Evolutionary conservation across 2,329 filamentous ascomycete species (phyloP), one percentile per base, ranked within the genome.

Genomic region (Periconia sp.): DNA sequence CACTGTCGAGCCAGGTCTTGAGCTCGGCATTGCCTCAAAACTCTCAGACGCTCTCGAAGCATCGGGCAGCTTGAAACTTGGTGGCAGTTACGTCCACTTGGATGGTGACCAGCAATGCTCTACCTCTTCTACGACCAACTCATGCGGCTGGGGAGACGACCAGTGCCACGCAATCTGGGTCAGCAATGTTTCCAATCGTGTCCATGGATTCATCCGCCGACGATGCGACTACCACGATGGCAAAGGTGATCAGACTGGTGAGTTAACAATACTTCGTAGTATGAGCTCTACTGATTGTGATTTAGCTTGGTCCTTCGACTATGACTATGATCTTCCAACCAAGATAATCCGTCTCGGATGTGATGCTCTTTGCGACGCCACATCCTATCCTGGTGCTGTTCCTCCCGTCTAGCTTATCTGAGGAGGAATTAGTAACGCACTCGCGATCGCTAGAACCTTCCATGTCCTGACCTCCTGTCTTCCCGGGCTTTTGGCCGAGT

Each of bases 271-370:
- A 25, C 24, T 25, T 25, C 12, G 12, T 30, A 30, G 16, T 30
- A 5, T 30, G 7, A n/a, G n/a, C n/a, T n/a, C n/a, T n/a, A n/a
- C n/a, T n/a, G n/a, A n/a, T n/a, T n/a, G n/a, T n/a, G n/a, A n/a
- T 30, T 7, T 30, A 30, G 28, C 28, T n/a, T 30, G 28, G 28
- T 30, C 28, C 12, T 12, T 15, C 5, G 28, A 30, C 16, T 30
- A 30, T n/a, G 28, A 30, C n/a, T 30, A 30, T n/a, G 28, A 30
- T 30, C 12, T 30, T 30, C 28, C 28, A 7, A 30, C 28, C 5
- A n/a, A n/a, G 7, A 6, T 13, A 5, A 13, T 30, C 12, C 5
- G 28, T 7, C 12, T 30, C n/a, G 28, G 28, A 7, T 30, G 28
- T 15, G 28, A 30, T 30, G 28, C 28, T 6, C n/a, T 5, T n/a